Evolutionary conservation across 2,329 filamentous ascomycete species (phyloP).

Genomic region (Aspergillus ustus): DNA sequence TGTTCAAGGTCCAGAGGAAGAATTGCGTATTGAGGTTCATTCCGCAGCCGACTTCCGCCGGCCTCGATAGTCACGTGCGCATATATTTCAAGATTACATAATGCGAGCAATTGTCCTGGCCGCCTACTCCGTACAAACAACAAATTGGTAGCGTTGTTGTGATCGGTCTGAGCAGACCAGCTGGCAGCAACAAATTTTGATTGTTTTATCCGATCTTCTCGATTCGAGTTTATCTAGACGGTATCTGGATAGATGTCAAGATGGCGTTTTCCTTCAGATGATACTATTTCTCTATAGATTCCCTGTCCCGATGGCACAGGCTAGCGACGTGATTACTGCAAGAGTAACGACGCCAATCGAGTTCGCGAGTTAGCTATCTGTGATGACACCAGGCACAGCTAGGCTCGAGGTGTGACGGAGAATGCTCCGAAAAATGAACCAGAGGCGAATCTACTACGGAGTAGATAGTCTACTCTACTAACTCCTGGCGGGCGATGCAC

Average conservation of each 20-base stretch:
- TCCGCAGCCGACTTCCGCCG: constrained; percentile 30
- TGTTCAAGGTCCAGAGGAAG: constrained; percentile 23
- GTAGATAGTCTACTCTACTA: too few species aligned
- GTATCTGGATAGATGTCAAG: too few species aligned
- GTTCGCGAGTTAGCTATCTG: background rate
- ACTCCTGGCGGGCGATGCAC: background rate
- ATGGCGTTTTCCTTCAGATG: too few species aligned
- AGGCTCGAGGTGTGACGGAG: constrained; percentile 9
- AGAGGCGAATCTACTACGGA: background rate
- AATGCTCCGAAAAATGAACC: background rate
- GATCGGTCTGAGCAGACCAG: too few species aligned
- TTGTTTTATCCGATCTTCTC: too few species aligned
- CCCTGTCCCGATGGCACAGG: background rate
- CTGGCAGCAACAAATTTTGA: too few species aligned
- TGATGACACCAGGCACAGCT: constrained; percentile 9
- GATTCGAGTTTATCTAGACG: too few species aligned
- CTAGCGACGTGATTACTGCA: too few species aligned
- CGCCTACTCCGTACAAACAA: too few species aligned
- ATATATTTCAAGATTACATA: constrained; percentile 16
- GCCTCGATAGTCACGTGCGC: constrained; percentile 22
- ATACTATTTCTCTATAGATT: too few species aligned
- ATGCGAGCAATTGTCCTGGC: background rate
- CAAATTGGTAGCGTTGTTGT: too few species aligned
- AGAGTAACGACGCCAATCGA: background rate
- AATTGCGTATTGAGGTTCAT: constrained; percentile 21